Evolutionary conservation across 2,329 filamentous ascomycete genomes (phyloP), one percentile per base, ranked within the genome.

Genomic region (Fusarium paranaense): DNA sequence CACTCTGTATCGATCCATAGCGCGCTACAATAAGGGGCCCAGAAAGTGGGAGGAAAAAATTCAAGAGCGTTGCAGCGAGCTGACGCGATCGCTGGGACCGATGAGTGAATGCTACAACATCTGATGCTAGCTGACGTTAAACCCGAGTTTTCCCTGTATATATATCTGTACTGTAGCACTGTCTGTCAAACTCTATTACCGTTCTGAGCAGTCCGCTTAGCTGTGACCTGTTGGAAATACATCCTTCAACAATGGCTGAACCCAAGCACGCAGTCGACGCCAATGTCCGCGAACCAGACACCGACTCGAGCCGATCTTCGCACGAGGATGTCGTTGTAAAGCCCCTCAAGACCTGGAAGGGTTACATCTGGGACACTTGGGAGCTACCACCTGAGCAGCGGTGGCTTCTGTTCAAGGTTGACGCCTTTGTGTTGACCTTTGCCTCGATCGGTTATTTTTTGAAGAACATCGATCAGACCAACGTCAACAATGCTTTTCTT

Each of bases 401-500:
- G 8, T 71, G 76, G 64, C 69, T 83, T 18, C 71, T 83, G 8
- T 81, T 81, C 76, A 83, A 83, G 56, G 66, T 82, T 2, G 81
- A 83, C 16, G 80, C 80, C 6, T 81, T 81, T 40, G 74, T 83
- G 10, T 72, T 83, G 37, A 83, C 81, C 0, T 81, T 83, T 72
- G 79, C 80, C 2, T 82, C 80, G 4, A 71, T 82, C 8, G 80
- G 80, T 1, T 81, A 81, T 50, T 81, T 82, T n/a, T 70, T 81
- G 25, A 82, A 81, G 56, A 80, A 81, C 6, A 76, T 86, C 1
- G 84, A 86, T 52, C 82, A 83, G 35, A 80, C 79, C 7, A 85
- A 85, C 52, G 73, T 86, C 56, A 83, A 81, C 30, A 86, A 86
- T 76, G 83, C 84, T 0, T 77, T 66, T 16, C 54, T 77, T 0